These are phyloP conservation scores for Biscogniauxia sp. DNA, from an alignment of 2,329 filamentous ascomycete species.

Conservation along the genomic window DNA sequence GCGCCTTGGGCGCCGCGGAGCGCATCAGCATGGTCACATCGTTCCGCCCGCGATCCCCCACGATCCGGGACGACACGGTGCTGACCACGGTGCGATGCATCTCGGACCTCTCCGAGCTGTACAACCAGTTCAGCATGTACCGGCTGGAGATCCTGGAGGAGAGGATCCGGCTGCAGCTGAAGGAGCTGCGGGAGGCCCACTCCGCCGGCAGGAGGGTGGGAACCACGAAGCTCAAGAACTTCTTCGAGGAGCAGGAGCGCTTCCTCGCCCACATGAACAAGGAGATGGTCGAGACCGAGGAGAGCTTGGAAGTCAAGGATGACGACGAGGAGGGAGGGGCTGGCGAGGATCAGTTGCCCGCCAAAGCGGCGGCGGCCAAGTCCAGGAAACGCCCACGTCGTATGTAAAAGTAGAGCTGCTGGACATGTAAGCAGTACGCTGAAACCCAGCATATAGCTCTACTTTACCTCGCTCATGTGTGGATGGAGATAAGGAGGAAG, in stretches of 20 bases:
- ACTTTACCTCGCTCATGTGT: background rate
- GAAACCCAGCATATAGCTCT: background rate
- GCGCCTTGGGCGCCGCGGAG: slow-evolving; percentile 56
- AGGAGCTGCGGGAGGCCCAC: slow-evolving; percentile 37
- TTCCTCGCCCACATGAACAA: slow-evolving; percentile 35
- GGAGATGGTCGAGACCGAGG: slow-evolving; percentile 33
- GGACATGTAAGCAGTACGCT: background rate
- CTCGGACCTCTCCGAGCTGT: slow-evolving; percentile 56
- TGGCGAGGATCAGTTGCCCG: slow-evolving; percentile 24
- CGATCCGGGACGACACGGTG: slow-evolving; percentile 57
- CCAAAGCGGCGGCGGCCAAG: slow-evolving; percentile 7
- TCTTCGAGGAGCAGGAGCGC: slow-evolving; percentile 33
- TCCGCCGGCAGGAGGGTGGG: slow-evolving; percentile 26
- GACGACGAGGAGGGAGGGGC: slow-evolving; percentile 24
- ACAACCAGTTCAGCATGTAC: slow-evolving; percentile 61
- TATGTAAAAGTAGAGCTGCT: slow-evolving; percentile 4
- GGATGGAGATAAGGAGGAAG: background rate
- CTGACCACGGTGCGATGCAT: slow-evolving; percentile 59
- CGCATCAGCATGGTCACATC: slow-evolving; percentile 66
- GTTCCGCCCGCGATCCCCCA: slow-evolving; percentile 57
- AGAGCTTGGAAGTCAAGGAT: slow-evolving; percentile 21
- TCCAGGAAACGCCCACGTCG: slow-evolving; percentile 19
- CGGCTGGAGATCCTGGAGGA: slow-evolving; percentile 62
- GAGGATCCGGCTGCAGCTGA: slow-evolving; percentile 47
- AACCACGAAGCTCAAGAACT: slow-evolving; percentile 31